Base-by-base conservation (phyloP, 108 stramenopile species). In the Tribonema minus region DNA sequence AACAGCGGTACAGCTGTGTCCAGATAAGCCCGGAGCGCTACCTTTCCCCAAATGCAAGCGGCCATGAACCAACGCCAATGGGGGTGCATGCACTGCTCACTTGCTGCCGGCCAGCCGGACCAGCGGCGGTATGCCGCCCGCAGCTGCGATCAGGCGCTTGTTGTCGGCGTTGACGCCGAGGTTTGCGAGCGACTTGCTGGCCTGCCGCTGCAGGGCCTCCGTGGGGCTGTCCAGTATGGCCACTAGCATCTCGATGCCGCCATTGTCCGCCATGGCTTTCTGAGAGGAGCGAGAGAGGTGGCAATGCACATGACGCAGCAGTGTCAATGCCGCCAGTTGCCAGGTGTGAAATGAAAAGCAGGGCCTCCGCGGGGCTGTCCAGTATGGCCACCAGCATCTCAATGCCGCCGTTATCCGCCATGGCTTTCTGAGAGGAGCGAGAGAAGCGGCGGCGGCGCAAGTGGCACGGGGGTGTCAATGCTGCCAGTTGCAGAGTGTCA, bases 181-280 rank as follows among this genome's bases (percentile, higher is more conserved):
- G 36, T 89, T 89, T 3, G 89, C 89, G 5, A 89, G 41, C 3
- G 88, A 86, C 67, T 89, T 89, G 39, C 87, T 62, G 9, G 87
- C 85, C 59, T 89, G 88, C 3, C 88, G 63, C 54, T 87, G 86
- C 0, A 87, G 70, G 37, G 63, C 46, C 23, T 72, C 41, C n/a
- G 67, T 41, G 1, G 58, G 36, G 7, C 66, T 64, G 20, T 63
- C 59, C 7, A 89, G 63, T 37, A 89, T 71, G 5, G 28, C 31
- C 20, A 89, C 78, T 12, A 89, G 35, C 62, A 84, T 81, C n/a
- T 88, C 85, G 29, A 89, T 79, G 0, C 85, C 89, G 30, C 87
- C 88, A 54, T 88, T 81, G 4, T 76, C 69, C 23, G 88, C 88
- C 83, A 89, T 87, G 3, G 36, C 26, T 25, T 70, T 59, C 58